phyloP scores from a whole-genome alignment of 2,329 filamentous ascomycete genomes.

The Colletotrichum paranaense region DNA sequence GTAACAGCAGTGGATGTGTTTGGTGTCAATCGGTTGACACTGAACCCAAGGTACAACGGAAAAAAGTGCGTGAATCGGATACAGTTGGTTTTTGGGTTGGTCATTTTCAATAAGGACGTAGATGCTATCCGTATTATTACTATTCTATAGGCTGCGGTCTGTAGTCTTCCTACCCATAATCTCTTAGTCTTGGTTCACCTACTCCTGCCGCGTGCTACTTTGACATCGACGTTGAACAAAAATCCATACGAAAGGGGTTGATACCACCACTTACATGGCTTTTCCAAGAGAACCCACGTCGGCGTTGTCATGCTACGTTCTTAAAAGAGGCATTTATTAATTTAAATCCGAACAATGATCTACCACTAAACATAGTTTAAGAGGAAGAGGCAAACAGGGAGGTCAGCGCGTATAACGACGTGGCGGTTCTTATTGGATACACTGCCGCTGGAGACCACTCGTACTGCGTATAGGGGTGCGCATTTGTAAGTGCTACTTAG shows the following conservation, averaged over 20 bases:
- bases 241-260: background rate
- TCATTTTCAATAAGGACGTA: conserved; percentile 26
- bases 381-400: background rate
- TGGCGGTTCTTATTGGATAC: background rate
- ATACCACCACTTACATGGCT: background rate
- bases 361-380: background rate
- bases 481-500: too few relatives aligned
- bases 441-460: background rate
- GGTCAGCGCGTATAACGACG: background rate
- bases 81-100: conserved; percentile 27
- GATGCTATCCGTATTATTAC: conserved; percentile 30
- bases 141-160: conserved; percentile 18
- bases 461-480: background rate
- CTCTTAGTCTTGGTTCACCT: background rate
- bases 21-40: conserved; percentile 2
- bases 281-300: background rate
- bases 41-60: background rate
- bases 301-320: background rate
- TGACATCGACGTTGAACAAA: background rate
- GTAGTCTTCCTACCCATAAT: conserved; percentile 20
- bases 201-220: background rate
- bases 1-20: background rate
- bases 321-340: background rate
- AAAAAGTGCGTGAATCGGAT: conserved; percentile 16
- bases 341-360: background rate